phyloP scores from a whole-genome alignment of 257 asterid genomes.

The Ajuga chamaepitys region DNA sequence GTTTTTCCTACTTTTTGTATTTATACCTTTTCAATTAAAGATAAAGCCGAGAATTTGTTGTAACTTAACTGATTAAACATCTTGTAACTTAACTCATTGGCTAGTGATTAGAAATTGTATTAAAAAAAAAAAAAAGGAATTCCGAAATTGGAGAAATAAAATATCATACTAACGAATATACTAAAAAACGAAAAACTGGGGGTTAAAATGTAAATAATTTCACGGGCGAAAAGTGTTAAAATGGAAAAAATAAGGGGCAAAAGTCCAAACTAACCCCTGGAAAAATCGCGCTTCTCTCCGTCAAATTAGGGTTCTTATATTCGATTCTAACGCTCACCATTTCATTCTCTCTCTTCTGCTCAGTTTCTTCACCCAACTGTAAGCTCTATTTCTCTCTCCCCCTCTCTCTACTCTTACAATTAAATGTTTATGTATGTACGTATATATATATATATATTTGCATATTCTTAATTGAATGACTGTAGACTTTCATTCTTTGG shows the following conservation, averaged over 20 bases:
- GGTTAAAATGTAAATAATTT: background rate
- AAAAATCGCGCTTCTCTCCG: constrained; percentile 49
- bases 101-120: too few relatives aligned
- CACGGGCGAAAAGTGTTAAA: background rate
- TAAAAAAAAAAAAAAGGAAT: too few relatives aligned
- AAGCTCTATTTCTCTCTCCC: constrained; percentile 8
- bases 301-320: constrained; percentile 70
- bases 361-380: constrained; percentile 18
- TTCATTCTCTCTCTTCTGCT: constrained; percentile 27
- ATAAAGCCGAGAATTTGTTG: too few relatives aligned
- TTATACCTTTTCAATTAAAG: too few relatives aligned
- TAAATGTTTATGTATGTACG: background rate
- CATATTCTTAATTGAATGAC: background rate
- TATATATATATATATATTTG: background rate
- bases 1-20: too few relatives aligned
- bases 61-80: too few relatives aligned
- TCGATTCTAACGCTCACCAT: constrained; percentile 16
- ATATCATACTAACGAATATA: too few relatives aligned
- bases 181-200: background rate
- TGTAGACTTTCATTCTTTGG: constrained; percentile 7
- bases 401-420: constrained; percentile 8
- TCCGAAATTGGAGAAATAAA: too few relatives aligned
- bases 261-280: constrained; percentile 21
- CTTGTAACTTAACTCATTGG: too few relatives aligned
- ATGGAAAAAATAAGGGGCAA: constrained; percentile 17